Evolutionary conservation across 163 green algal genomes (phyloP).

Genomic region (Scenedesmus sp.): DNA sequence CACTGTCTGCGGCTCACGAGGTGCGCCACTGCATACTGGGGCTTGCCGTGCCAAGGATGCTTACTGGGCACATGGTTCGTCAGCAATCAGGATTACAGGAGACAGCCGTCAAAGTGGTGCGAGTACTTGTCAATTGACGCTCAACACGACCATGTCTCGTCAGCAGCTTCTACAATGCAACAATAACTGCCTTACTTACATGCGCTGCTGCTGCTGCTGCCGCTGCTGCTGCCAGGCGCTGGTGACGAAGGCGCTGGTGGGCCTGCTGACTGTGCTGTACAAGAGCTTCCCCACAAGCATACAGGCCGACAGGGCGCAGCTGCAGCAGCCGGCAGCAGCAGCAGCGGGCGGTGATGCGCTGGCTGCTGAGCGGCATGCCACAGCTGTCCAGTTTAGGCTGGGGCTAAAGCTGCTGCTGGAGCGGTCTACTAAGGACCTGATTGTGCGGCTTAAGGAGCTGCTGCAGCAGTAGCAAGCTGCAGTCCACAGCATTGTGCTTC

Average conservation of each 20-base stretch:
- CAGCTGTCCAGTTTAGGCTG: conserved; percentile 52
- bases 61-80: too few species aligned
- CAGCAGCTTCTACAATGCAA: too few species aligned
- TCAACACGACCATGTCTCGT: too few species aligned
- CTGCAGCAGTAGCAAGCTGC: not conserved
- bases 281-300: conserved; percentile 60
- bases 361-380: not conserved
- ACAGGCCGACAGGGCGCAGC: conserved; percentile 42
- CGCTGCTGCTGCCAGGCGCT: not conserved
- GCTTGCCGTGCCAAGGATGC: not conserved
- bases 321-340: conserved; percentile 31
- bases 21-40: not conserved
- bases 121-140: too few species aligned
- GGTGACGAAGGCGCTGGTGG: conserved; percentile 57
- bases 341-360: not conserved
- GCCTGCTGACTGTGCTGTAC: conserved; percentile 55
- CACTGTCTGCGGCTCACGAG: conserved; percentile 45
- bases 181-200: too few species aligned
- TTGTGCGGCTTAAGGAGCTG: conserved; percentile 54
- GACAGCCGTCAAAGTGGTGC: too few species aligned
- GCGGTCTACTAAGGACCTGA: conserved; percentile 10
- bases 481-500: too few species aligned
- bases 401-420: conserved; percentile 56
- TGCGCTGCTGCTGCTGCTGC: not conserved
- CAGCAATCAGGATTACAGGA: too few species aligned